A percentile compares a stretch with the other conserved stretches of the same genome.
Conservation (phyloP, 2,329 filamentous ascomycete species). For the Pestalotiopsis sp. region DNA sequence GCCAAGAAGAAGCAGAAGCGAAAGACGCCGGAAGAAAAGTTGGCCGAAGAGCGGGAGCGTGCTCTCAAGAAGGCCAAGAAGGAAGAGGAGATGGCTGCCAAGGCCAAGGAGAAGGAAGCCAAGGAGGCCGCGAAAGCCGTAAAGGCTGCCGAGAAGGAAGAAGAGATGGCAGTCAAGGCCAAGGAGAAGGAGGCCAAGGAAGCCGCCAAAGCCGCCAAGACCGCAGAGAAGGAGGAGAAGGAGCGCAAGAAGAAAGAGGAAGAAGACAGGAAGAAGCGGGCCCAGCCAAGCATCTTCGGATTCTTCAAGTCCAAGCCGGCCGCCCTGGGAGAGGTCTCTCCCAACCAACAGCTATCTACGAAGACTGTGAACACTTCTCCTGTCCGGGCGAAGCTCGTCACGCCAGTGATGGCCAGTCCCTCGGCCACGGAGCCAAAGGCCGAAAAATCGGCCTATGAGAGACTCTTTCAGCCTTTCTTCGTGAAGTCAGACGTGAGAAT, state of each 20-base stretch:
- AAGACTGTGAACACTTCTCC: constrained; percentile 5
- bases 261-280: constrained; percentile 32
- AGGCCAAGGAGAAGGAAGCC: constrained; percentile 15
- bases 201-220: constrained; percentile 23
- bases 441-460: constrained; percentile 59
- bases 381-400: neutral
- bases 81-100: constrained; percentile 42
- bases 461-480: constrained; percentile 80
- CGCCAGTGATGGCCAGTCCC: neutral
- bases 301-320: constrained; percentile 25
- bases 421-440: constrained; percentile 22
- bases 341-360: constrained; percentile 25
- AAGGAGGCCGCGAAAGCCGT: constrained; percentile 19
- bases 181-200: constrained; percentile 16
- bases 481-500: constrained; percentile 73
- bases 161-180: constrained; percentile 35
- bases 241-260: constrained; percentile 45
- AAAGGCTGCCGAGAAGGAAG: constrained; percentile 50
- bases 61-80: constrained; percentile 43
- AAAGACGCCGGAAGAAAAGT: constrained; percentile 44
- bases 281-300: constrained; percentile 19
- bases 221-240: constrained; percentile 54
- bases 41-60: constrained; percentile 41
- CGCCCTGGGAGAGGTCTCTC: constrained; percentile 16
- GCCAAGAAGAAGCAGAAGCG: constrained; percentile 39